These are phyloP conservation scores for Leersia perrieri DNA, from an alignment of 176 grass and related monocot species.

Conservation along the genomic window DNA sequence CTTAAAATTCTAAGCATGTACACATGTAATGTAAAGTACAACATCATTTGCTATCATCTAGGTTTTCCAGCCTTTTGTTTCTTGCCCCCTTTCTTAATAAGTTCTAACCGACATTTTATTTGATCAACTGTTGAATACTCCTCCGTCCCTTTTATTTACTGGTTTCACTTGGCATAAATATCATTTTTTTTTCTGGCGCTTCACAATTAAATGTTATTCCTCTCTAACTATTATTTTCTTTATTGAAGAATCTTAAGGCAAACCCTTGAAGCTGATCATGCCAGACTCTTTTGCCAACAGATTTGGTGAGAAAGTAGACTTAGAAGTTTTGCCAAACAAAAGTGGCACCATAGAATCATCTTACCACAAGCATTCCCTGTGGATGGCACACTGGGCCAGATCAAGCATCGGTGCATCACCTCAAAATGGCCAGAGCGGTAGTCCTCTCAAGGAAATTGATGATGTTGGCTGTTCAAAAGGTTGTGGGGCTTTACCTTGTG, in stretches of 20 bases:
- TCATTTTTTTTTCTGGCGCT: not conserved
- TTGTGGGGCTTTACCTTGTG: slow-evolving; percentile 36
- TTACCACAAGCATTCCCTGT: slow-evolving; percentile 49
- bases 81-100: too few relatives aligned
- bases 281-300: slow-evolving; percentile 36
- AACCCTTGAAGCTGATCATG: slow-evolving; percentile 35
- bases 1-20: too few relatives aligned
- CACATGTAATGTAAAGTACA: too few relatives aligned
- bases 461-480: slow-evolving; percentile 35
- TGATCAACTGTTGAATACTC: not conserved
- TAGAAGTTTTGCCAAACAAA: slow-evolving; percentile 45
- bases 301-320: slow-evolving; percentile 38
- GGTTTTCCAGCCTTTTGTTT: too few relatives aligned
- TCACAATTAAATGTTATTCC: not conserved
- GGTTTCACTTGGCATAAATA: not conserved
- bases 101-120: too few relatives aligned
- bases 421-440: slow-evolving; percentile 13
- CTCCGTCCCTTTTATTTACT: not conserved
- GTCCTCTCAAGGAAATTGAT: slow-evolving; percentile 20
- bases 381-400: slow-evolving; percentile 63
- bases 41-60: too few relatives aligned
- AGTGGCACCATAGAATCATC: slow-evolving; percentile 33
- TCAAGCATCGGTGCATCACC: slow-evolving; percentile 27
- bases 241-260: slow-evolving; percentile 4
- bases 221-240: not conserved